Base-by-base conservation (phyloP, 192 early-diverging fungal species). In the Entomortierella parvispora region DNA sequence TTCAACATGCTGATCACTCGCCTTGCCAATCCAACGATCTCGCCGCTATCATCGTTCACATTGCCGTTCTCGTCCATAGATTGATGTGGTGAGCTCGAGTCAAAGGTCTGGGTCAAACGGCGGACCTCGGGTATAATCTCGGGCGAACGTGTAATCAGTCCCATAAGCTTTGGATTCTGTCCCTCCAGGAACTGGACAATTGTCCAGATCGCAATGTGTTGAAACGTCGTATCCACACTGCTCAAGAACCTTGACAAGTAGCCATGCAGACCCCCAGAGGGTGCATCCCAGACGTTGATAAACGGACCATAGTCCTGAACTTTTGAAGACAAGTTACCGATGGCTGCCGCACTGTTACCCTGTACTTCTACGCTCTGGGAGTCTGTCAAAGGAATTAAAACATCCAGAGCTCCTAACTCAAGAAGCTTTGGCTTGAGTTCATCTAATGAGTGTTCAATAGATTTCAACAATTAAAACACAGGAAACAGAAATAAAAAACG, bases 171-270 rank as follows among this genome's bases (percentile, higher is more conserved):
- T 2, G 45, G 6, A 15, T 77, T 61, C 10, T 50, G 63, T 22
- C 86, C 86, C 61, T 92, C 90, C 62, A 94, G 71, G 75, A 94
- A 88, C 83, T 93, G 90, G 20, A 90, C 84, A 68, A 95, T 88
- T 26, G 93, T 95, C 93, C 93, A 95, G 40, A 94, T 85, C 4
- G 89, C 93, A 66, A 95, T 89, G 18, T 94, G 93, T 62, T 90
- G 91, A 65, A 95, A 90, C 54, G 87, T 85, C 62, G 87, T 87
- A 54, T 91, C 90, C 20, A 82, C 76, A 26, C 88, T 84, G 14
- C 84, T 83, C 42, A 92, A 57, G 75, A 92, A 93, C n/a, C 84
- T 67, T 20, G 86, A 82, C 58, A 95, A 69, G 55, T 92, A 93
- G 40, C 85, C 88, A 68, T 92, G 86, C 49, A 94, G 74, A 0